These are phyloP conservation scores for Pseudoperonospora humuli DNA, from an alignment of 352 stramenopile species.

Conservation along the genomic window DNA sequence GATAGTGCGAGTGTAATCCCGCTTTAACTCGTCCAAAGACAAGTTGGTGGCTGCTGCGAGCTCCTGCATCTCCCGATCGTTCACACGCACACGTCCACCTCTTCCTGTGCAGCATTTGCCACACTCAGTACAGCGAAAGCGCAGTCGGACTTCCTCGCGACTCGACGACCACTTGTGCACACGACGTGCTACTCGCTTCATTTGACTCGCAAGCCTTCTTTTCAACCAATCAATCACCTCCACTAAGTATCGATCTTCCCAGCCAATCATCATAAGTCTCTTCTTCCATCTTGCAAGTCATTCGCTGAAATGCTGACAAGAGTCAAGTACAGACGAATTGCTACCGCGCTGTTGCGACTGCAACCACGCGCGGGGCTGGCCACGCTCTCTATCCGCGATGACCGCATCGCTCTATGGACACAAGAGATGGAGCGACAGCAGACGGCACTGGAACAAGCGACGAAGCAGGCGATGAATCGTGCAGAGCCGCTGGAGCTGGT, in stretches of 20 bases:
- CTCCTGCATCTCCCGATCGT: constrained; percentile 44
- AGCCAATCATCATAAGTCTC: not conserved
- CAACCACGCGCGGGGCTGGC: constrained; percentile 6
- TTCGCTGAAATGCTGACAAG: constrained; percentile 13
- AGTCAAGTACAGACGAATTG: constrained; percentile 9
- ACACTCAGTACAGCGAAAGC: constrained; percentile 67
- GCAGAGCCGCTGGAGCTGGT: constrained; percentile 36
- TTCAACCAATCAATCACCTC: not conserved
- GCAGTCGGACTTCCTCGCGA: constrained; percentile 33
- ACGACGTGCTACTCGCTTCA: constrained; percentile 1
- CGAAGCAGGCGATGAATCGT: constrained; percentile 6
- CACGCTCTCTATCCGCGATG: constrained; percentile 36
- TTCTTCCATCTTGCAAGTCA: not conserved
- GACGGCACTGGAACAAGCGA: constrained; percentile 4
- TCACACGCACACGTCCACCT: constrained; percentile 60
- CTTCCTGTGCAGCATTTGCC: constrained; percentile 73
- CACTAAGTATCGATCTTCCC: not conserved
- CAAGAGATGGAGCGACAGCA: constrained; percentile 46
- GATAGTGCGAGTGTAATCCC: constrained; percentile 24
- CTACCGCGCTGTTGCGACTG: constrained; percentile 7
- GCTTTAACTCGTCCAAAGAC: constrained; percentile 28
- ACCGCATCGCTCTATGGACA: constrained; percentile 44
- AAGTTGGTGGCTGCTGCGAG: constrained; percentile 29
- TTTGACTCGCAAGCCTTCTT: no score
- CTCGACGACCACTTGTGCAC: constrained; percentile 27